Evolutionary conservation across 2,329 filamentous ascomycete genomes (phyloP).

Genomic region (Rutstroemia sp.): DNA sequence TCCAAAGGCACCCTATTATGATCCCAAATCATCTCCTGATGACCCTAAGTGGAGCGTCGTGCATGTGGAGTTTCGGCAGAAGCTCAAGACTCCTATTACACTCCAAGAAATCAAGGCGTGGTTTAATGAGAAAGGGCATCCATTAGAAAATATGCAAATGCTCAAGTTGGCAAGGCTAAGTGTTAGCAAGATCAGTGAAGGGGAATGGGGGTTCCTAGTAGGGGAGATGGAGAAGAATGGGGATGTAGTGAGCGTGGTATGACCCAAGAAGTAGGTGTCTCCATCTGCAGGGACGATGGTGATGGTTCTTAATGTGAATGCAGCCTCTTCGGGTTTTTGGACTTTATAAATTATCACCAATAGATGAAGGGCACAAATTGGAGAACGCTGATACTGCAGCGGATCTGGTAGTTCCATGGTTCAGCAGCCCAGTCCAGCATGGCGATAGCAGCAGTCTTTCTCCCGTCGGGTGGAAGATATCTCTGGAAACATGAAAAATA

Average conservation of each 20-base stretch:
- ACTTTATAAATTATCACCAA: too few relatives aligned
- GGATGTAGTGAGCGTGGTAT: conserved; percentile 5
- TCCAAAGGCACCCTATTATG: conserved; percentile 71
- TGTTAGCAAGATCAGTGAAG: conserved; percentile 59
- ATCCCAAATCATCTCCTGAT: conserved; percentile 61
- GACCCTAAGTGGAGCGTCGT: conserved; percentile 83
- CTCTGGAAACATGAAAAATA: too few relatives aligned
- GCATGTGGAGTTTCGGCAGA: conserved; percentile 78
- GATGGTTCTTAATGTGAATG: too few relatives aligned
- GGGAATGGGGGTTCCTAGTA: conserved; percentile 46
- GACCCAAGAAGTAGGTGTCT: not conserved
- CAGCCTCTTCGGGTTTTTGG: too few relatives aligned
- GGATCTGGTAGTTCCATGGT: too few relatives aligned
- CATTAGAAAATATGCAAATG: conserved; percentile 71
- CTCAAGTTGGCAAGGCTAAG: conserved; percentile 77
- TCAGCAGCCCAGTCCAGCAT: too few relatives aligned
- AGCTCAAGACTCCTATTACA: conserved; percentile 64
- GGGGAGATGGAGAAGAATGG: conserved; percentile 8
- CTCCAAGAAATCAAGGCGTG: conserved; percentile 65
- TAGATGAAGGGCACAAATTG: too few relatives aligned
- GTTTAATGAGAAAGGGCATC: conserved; percentile 42
- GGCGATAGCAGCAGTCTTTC: too few relatives aligned
- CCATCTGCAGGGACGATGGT: too few relatives aligned
- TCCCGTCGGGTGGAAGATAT: too few relatives aligned
- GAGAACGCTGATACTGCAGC: too few relatives aligned